phyloP scores from a whole-genome alignment of 208 protist genomes.

The Zelonia costaricensis region DNA sequence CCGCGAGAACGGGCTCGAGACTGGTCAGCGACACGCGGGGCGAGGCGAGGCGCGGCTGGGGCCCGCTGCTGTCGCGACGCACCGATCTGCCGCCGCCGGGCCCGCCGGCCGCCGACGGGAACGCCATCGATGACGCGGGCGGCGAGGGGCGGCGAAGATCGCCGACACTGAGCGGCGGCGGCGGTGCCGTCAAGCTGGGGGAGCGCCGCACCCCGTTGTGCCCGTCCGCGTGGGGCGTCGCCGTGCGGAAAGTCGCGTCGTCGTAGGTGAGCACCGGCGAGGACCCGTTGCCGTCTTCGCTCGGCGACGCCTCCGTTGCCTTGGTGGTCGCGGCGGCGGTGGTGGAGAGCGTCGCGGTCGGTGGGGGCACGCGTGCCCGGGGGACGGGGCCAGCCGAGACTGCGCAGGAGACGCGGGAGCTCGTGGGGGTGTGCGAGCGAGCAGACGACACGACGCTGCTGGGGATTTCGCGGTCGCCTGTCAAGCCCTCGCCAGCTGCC shows the following conservation, averaged over 20 bases:
- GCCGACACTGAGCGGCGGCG: slow-evolving; percentile 7
- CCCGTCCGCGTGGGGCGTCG: not conserved
- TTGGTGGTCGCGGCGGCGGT: not conserved
- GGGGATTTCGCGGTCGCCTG: not conserved
- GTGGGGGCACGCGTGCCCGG: no score
- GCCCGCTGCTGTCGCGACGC: not conserved
- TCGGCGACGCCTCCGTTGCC: not conserved
- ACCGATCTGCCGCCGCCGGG: not conserved
- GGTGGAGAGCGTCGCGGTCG: no score
- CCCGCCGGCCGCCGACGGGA: not conserved
- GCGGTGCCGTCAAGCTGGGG: not conserved
- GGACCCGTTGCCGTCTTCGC: not conserved
- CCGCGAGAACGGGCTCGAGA: not conserved
- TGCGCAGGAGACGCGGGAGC: not conserved
- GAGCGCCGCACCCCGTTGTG: not conserved
- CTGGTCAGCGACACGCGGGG: slow-evolving; percentile 11
- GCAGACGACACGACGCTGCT: no score
- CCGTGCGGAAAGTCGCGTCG: not conserved
- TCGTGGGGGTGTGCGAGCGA: not conserved
- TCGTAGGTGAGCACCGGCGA: slow-evolving; percentile 23
- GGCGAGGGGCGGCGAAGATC: slow-evolving; percentile 11
- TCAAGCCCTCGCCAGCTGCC: not conserved
- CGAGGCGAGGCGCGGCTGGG: slow-evolving; percentile 4
- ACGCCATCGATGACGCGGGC: no score
- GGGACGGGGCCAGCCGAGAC: no score